These are phyloP conservation scores for Penicillium alfredii DNA, from an alignment of 495 filamentous ascomycete genomes.

Conservation along the genomic window DNA sequence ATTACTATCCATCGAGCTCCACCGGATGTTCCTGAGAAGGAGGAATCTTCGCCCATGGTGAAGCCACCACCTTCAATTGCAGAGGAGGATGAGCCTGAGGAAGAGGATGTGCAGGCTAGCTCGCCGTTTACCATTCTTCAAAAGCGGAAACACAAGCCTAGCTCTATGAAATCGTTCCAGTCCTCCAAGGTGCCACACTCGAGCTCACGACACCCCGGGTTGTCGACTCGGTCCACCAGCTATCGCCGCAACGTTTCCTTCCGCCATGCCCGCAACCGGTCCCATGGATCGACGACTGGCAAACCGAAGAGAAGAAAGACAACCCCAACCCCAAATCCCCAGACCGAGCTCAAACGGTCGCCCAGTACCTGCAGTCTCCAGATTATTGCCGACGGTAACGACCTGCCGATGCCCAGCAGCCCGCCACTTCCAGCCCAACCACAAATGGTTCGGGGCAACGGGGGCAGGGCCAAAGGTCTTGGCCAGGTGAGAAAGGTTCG, in stretches of 20 bases:
- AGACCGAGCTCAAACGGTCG: constrained; percentile 17
- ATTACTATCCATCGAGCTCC: constrained; percentile 59
- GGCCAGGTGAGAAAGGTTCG: constrained; percentile 34
- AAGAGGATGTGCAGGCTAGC: constrained; percentile 11
- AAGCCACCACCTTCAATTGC: constrained; percentile 21
- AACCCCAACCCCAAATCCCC: constrained; percentile 1
- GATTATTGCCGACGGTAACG: constrained; percentile 14
- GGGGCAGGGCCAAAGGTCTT: constrained; percentile 21
- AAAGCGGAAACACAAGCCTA: constrained; percentile 31
- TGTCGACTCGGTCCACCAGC: constrained; percentile 50
- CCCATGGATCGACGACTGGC: constrained; percentile 29
- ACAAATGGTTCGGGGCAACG: constrained; percentile 30
- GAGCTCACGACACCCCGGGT: constrained; percentile 56
- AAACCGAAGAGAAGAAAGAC: constrained; percentile 23
- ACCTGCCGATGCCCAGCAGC: constrained; percentile 23
- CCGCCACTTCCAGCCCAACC: constrained; percentile 38
- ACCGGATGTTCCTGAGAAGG: constrained; percentile 6
- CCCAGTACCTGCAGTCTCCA: constrained; percentile 28
- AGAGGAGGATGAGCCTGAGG: constrained; percentile 19
- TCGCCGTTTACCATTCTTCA: constrained; percentile 32
- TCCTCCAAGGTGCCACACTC: constrained; percentile 30
- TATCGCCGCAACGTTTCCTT: constrained; percentile 81
- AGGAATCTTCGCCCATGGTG: constrained; percentile 6
- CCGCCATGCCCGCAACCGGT: constrained; percentile 48
- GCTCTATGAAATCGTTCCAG: constrained; percentile 36